A percentile compares a stretch with the other conserved stretches of the same genome.
Conservation (phyloP, 345 rosid genomes). For the Boechera stricta region DNA sequence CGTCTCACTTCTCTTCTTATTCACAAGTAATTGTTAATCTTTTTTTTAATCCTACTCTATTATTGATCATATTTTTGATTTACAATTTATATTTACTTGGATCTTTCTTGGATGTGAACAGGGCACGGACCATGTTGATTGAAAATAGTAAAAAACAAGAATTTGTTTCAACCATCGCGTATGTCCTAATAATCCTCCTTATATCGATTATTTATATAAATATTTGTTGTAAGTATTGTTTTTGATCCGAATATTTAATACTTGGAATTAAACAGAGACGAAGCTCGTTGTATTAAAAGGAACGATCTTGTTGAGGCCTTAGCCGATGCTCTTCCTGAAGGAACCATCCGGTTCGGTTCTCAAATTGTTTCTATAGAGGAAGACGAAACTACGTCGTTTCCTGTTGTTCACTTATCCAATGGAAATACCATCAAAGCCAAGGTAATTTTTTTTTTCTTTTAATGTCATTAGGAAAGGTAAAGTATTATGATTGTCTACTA, state of each 20-base stretch:
- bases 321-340: constrained; percentile 44
- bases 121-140: constrained; percentile 35
- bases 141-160: constrained; percentile 38
- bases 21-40: constrained; percentile 33
- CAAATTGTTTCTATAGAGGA: constrained; percentile 30
- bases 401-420: constrained; percentile 31
- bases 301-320: constrained; percentile 47
- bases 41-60: background rate
- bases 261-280: constrained; percentile 35
- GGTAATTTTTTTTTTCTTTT: constrained; percentile 9
- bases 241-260: background rate
- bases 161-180: constrained; percentile 32
- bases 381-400: constrained; percentile 38
- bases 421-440: constrained; percentile 43
- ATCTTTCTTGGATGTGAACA: constrained; percentile 7
- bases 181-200: background rate
- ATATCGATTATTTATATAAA: background rate
- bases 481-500: background rate
- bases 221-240: background rate
- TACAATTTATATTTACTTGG: background rate
- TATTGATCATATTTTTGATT: background rate
- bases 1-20: constrained; percentile 48
- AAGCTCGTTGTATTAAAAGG: constrained; percentile 43
- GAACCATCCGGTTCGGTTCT: constrained; percentile 42
- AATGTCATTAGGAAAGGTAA: background rate